Base-by-base conservation (phyloP, 352 stramenopile genomes). In the Aphanomyces invadans region DNA sequence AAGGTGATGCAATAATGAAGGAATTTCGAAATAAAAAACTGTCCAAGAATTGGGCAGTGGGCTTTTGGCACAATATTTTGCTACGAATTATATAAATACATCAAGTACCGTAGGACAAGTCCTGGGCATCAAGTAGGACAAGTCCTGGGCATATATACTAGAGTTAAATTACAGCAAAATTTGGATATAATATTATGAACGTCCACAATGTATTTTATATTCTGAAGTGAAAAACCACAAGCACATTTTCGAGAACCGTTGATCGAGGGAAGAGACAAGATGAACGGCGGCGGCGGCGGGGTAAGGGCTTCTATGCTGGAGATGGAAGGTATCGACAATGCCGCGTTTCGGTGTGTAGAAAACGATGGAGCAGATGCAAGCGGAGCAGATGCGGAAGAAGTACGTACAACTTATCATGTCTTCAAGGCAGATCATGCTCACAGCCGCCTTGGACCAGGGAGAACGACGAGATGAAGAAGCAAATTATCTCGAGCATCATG, bases 301-400 rank as follows among this genome's bases (percentile, higher is more conserved):
- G 36, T 42, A 15, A 7, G 36, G 7, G 36, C 7, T 7, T 15
- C 36, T 42, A 15, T 15, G 7, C 36, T 15, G 36, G n/a, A n/a
- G n/a, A n/a, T n/a, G n/a, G n/a, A n/a, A n/a, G 15, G 15, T 42
- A 42, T 15, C 19, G 17, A 61, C 17, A 19, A 61, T 46, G 31
- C 19, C 3, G 17, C 25, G 31, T 28, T 11, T 19, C 28, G 7
- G 33, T 19, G 68, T 74, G 69, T 76, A 79, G 44, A 89, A 87
- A 73, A 86, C 78, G 9, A 80, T 89, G 71, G 85, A 93, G 72
- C 78, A 93, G 67, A 88, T 89, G 74, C 82, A 93, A 71, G 80
- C 83, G 48, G 81, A 93, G 73, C 82, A 91, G 62, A 81, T 85
- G 73, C 89, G 90, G 80, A 77, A 91, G 64, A 79, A 93, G 84